phyloP scores from a whole-genome alignment of 257 asterid genomes.

The Anisodus tanguticus region DNA sequence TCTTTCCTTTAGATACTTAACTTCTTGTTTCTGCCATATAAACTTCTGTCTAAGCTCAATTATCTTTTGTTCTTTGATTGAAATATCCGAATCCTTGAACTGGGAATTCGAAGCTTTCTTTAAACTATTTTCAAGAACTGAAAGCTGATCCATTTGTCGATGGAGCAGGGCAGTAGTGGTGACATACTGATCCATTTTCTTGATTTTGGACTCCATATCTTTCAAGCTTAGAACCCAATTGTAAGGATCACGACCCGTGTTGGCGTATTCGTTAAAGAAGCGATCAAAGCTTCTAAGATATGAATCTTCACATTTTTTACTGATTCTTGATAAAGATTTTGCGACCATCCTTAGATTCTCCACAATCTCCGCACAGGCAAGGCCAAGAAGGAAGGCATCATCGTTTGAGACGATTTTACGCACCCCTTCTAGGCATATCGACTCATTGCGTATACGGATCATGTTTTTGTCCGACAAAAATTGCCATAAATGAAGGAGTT shows the following conservation, averaged over 20 bases:
- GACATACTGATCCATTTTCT: conserved; percentile 65
- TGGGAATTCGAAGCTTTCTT: conserved; percentile 49
- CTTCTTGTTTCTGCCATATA: conserved; percentile 75
- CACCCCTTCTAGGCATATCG: conserved; percentile 79
- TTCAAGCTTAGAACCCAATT: conserved; percentile 61
- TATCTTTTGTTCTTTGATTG: conserved; percentile 56
- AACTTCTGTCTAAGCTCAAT: conserved; percentile 73
- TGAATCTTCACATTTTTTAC: conserved; percentile 66
- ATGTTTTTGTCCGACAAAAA: conserved; percentile 67
- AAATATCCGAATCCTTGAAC: conserved; percentile 36
- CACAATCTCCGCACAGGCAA: conserved; percentile 84
- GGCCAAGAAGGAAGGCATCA: conserved; percentile 69
- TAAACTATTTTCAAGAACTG: conserved; percentile 52
- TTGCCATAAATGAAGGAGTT: conserved; percentile 90
- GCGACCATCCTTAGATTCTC: conserved; percentile 63
- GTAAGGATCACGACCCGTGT: conserved; percentile 68
- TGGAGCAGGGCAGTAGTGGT: conserved; percentile 59
- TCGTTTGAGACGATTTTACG: conserved; percentile 85
- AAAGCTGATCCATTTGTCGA: conserved; percentile 73
- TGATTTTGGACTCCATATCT: conserved; percentile 61
- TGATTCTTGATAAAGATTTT: conserved; percentile 61
- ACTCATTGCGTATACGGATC: conserved; percentile 59
- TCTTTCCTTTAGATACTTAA: conserved; percentile 71
- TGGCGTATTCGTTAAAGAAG: conserved; percentile 60
- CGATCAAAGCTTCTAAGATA: conserved; percentile 65